These are phyloP conservation scores for Prunus mume DNA, from an alignment of 306 rosid genomes.

Conservation along the genomic window DNA sequence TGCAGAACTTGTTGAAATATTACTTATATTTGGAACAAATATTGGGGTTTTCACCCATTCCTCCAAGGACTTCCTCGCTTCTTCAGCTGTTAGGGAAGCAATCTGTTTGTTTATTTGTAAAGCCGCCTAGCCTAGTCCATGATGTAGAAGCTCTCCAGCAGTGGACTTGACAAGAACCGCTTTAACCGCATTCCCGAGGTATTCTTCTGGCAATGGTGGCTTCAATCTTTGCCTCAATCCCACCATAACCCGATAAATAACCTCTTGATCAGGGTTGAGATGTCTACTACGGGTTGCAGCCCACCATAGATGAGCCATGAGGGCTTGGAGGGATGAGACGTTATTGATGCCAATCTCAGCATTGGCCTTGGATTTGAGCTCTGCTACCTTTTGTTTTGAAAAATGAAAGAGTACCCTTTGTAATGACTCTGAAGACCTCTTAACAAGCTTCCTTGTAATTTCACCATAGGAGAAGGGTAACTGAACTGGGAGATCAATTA, in stretches of 20 bases:
- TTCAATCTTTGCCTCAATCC: not conserved
- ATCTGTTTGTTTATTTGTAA: constrained; percentile 36
- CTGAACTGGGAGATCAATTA: not conserved
- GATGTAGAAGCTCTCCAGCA: constrained; percentile 17
- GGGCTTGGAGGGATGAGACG: constrained; percentile 3
- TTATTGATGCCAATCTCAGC: not conserved
- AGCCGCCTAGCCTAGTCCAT: constrained; percentile 28
- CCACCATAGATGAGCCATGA: not conserved
- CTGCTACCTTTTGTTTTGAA: not conserved
- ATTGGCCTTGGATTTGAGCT: constrained; percentile 9
- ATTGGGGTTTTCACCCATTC: constrained; percentile 31
- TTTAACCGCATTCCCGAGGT: constrained; percentile 24
- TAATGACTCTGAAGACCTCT: not conserved
- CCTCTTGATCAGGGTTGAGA: not conserved
- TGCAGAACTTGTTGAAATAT: not conserved
- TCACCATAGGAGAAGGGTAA: not conserved
- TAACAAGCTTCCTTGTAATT: not conserved
- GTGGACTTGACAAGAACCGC: not conserved
- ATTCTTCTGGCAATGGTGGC: constrained; percentile 30
- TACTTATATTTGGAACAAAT: not conserved
- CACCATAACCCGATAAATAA: not conserved
- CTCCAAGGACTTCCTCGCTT: constrained; percentile 1
- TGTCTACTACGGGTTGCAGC: not conserved
- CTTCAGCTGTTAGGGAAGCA: constrained; percentile 10
- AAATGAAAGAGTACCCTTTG: not conserved